Base-by-base conservation (phyloP, 1,284 basidiomycete genomes). In the Schizopora paradoxa region DNA sequence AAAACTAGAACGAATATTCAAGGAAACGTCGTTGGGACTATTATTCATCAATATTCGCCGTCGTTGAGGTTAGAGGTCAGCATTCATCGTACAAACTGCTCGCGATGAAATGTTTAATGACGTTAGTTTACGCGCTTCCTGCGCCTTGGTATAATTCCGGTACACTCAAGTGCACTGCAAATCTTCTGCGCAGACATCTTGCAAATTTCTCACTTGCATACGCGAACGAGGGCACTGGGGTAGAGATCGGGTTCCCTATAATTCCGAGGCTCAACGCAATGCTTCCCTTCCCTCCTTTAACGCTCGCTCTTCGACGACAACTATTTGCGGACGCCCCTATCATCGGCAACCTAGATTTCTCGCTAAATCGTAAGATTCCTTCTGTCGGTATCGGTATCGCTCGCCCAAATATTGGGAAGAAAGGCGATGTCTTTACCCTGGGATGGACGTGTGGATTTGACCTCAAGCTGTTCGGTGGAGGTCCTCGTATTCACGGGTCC, bases 21-120 rank as follows among this genome's bases (percentile, higher is more conserved):
- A 34, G 69, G 67, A 6, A 70, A 70, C 44, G 38, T 79, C 4
- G 52, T 72, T 29, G 72, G 72, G 22, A 76, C 75, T 0, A 45
- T 78, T 19, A 68, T 67, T 44, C 73, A 77, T 52, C 74, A 74
- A 43, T 74, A 67, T 55, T 72, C 68, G 8, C 70, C 72, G 2
- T 62, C 66, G 8, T 58, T 76, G 19, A 56, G 57, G 34, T 58
- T 70, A 33, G 62, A 68, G 58, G 69, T 68, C 10, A 22, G 65
- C 44, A 35, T 35, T 13, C 14, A 19, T 3, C 14, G 19, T 25
- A 13, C 18, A 18, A 14, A n/a, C 27, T 16, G 3, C 31, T 38
- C 51, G 34, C 35, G 22, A 35, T 13, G 25, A 43, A 6, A 38
- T 25, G 22, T 23, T 38, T 40, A 22, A 37, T 22, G 23, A 29